These are phyloP conservation scores for Agrocybe praecox DNA, from an alignment of 768 basidiomycete species.

Conservation along the genomic window DNA sequence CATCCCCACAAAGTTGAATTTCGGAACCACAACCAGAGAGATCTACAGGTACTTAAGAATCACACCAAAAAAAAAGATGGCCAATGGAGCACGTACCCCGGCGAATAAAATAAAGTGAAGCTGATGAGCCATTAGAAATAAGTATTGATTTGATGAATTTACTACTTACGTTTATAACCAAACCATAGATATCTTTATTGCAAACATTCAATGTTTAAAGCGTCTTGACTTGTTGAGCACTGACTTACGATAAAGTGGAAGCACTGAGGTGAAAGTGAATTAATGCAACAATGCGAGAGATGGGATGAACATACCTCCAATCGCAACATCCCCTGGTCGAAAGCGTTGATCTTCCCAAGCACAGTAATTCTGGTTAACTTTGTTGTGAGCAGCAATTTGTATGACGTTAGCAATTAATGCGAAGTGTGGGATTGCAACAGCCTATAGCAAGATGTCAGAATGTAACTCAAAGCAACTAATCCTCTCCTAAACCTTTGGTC, in stretches of 20 bases:
- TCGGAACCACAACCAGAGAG: conserved; percentile 59
- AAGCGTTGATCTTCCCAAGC: conserved; percentile 51
- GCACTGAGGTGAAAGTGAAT: conserved; percentile 34
- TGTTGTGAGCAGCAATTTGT: conserved; percentile 56
- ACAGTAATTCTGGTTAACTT: conserved; percentile 46
- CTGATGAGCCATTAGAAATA: conserved; percentile 31
- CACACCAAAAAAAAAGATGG: neutral
- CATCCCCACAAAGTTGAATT: conserved; percentile 64
- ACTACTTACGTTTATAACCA: conserved; percentile 55
- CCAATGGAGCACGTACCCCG: conserved; percentile 39
- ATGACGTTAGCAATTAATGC: conserved; percentile 64
- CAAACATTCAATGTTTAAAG: neutral
- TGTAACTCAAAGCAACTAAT: no score
- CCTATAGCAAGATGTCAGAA: conserved; percentile 31
- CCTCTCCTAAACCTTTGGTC: conserved; percentile 57
- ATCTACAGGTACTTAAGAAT: conserved; percentile 33
- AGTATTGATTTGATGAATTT: neutral
- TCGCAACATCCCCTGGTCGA: conserved; percentile 60
- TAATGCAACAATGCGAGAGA: neutral
- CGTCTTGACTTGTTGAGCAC: no score
- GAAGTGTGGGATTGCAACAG: conserved; percentile 64
- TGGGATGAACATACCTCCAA: conserved; percentile 47
- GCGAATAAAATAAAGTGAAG: conserved; percentile 59
- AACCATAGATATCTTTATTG: conserved; percentile 59
- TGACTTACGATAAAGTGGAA: conserved; percentile 63